These are phyloP conservation scores for Coemansia sp. DNA, from an alignment of 192 early-diverging fungal genomes.

Conservation along the genomic window DNA sequence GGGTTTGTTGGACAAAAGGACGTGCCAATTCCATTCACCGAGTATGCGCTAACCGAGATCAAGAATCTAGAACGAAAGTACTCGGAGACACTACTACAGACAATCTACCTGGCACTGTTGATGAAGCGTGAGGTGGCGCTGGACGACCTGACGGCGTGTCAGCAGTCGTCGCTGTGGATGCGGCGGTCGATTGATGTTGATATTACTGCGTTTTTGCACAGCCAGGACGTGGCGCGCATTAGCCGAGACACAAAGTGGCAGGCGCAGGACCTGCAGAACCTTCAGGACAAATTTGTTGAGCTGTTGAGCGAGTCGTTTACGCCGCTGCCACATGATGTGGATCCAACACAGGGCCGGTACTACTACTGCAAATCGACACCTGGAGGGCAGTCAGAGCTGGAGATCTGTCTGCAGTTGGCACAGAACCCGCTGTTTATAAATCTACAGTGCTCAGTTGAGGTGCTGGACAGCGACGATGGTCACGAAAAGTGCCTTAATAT, in stretches of 20 bases:
- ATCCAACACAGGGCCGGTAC: constrained; percentile 42
- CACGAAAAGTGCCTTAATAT: constrained; percentile 42
- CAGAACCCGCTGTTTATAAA: constrained; percentile 52
- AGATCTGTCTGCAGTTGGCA: constrained; percentile 46
- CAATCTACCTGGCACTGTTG: constrained; percentile 51
- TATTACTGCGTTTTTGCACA: constrained; percentile 54
- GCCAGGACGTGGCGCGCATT: constrained; percentile 48
- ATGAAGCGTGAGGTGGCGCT: constrained; percentile 36
- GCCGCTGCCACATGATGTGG: constrained; percentile 25
- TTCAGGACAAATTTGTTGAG: constrained; percentile 38
- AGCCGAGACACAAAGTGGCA: constrained; percentile 39
- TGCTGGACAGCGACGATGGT: constrained; percentile 21
- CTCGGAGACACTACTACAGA: constrained; percentile 47
- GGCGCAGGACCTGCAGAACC: constrained; percentile 29
- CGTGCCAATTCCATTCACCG: constrained; percentile 43
- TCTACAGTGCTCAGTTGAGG: constrained; percentile 49
- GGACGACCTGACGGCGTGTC: constrained; percentile 38
- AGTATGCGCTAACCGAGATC: constrained; percentile 46
- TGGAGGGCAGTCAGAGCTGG: constrained; percentile 32
- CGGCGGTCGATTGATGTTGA: constrained; percentile 48
- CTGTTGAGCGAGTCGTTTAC: constrained; percentile 47
- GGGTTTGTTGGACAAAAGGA: constrained; percentile 48
- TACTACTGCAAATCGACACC: constrained; percentile 44
- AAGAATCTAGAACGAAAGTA: constrained; percentile 50
- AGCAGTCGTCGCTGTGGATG: constrained; percentile 42